Conservation (phyloP, 257 asterid species). For the Avicennia marina region DNA sequence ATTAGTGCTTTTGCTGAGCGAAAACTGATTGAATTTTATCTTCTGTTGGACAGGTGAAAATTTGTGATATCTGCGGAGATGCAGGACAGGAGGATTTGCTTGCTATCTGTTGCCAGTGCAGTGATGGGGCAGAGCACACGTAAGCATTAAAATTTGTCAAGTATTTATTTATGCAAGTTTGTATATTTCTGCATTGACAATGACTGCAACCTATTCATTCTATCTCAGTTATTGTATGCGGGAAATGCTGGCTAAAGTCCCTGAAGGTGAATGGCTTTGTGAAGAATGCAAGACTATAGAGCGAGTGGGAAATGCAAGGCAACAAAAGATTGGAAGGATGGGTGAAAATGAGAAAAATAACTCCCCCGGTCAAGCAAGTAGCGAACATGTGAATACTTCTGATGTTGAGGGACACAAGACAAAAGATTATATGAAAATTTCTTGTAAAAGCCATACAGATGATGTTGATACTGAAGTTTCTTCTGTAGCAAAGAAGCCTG, state of each 20-base stretch:
- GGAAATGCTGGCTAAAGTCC: slow-evolving; percentile 55
- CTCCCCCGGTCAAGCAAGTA: slow-evolving; percentile 48
- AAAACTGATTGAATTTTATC: slow-evolving; percentile 17
- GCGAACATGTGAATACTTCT: slow-evolving; percentile 34
- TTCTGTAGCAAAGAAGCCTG: slow-evolving; percentile 55
- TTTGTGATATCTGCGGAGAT: slow-evolving; percentile 97
- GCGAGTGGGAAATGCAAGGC: slow-evolving; percentile 37
- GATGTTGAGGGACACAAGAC: slow-evolving; percentile 40
- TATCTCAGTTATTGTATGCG: slow-evolving; percentile 89
- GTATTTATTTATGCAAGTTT: background rate
- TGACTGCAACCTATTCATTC: slow-evolving; percentile 14
- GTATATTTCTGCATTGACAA: slow-evolving; percentile 1
- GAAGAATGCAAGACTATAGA: slow-evolving; percentile 70
- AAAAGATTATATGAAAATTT: slow-evolving; percentile 33
- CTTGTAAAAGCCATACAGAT: slow-evolving; percentile 59
- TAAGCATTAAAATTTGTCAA: slow-evolving; percentile 28
- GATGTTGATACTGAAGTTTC: slow-evolving; percentile 71
- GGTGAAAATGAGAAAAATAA: slow-evolving; percentile 45
- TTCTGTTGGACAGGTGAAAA: slow-evolving; percentile 60
- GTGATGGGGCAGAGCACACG: slow-evolving; percentile 98
- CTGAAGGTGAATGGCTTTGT: slow-evolving; percentile 87
- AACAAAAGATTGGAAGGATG: slow-evolving; percentile 33
- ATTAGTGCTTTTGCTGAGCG: too few species aligned
- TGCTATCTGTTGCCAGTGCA: slow-evolving; percentile 81
- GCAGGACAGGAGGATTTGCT: slow-evolving; percentile 90